These are phyloP conservation scores for Phytophthora palmivora DNA, from an alignment of 352 stramenopile genomes.

Conservation along the genomic window DNA sequence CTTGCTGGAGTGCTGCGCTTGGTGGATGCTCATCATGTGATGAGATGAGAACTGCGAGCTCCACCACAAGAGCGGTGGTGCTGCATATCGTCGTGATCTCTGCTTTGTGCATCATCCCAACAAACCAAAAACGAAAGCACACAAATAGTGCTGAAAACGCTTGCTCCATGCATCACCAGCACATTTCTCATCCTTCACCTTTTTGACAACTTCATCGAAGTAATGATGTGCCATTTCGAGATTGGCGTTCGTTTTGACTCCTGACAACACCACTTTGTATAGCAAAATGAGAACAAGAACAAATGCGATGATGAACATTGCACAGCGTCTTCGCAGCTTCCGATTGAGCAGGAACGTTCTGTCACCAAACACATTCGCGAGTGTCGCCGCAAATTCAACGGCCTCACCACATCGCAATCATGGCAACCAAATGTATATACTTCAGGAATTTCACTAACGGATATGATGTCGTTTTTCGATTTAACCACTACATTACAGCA, in stretches of 20 bases:
- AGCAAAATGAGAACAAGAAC: slow-evolving; percentile 1
- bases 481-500: no score
- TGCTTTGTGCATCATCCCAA: slow-evolving; percentile 14
- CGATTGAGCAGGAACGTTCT: slow-evolving; percentile 16
- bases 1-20: slow-evolving; percentile 8
- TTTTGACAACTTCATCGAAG: background rate
- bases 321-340: slow-evolving; percentile 15
- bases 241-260: slow-evolving; percentile 13
- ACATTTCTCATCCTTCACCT: slow-evolving; percentile 7
- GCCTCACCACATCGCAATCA: slow-evolving; percentile 2
- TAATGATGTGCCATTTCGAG: background rate
- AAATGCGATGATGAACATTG: slow-evolving; percentile 10
- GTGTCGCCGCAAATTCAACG: background rate
- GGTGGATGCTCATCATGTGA: slow-evolving; percentile 33
- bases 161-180: background rate
- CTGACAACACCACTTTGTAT: background rate
- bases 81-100: background rate
- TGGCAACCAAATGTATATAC: background rate
- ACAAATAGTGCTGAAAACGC: slow-evolving; percentile 22
- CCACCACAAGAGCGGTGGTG: background rate
- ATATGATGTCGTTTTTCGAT: no score
- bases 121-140: slow-evolving; percentile 23
- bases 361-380: background rate
- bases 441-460: no score
- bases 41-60: slow-evolving; percentile 39